Evolutionary conservation across 352 stramenopile genomes (phyloP).

Genomic region (Phytophthora cryptogea): DNA sequence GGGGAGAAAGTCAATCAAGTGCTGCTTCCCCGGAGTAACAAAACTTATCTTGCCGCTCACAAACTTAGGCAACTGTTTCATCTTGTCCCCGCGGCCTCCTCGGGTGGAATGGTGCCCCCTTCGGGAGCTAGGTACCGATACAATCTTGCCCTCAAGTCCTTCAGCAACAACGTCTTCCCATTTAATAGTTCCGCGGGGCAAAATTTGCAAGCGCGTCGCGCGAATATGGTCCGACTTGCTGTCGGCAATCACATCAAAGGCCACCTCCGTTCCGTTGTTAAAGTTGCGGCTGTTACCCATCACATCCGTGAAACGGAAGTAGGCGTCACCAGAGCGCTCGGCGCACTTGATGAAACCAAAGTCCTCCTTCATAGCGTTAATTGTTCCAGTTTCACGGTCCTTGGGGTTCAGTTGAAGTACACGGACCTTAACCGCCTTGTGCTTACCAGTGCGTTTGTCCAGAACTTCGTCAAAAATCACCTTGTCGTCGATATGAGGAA

Average conservation of each 20-base stretch:
- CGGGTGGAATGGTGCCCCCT: conserved; percentile 30
- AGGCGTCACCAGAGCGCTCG: conserved; percentile 66
- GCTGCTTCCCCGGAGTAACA: conserved; percentile 40
- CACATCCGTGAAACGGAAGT: conserved; percentile 81
- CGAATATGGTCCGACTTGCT: conserved; percentile 60
- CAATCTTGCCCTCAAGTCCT: conserved; percentile 49
- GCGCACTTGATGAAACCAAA: conserved; percentile 87
- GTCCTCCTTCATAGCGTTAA: conserved; percentile 75
- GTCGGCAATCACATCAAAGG: conserved; percentile 67
- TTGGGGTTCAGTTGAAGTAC: conserved; percentile 65
- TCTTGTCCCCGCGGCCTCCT: conserved; percentile 34
- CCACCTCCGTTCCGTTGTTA: conserved; percentile 60
- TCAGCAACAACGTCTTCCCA: conserved; percentile 62
- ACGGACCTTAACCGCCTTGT: conserved; percentile 68
- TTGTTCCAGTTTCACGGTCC: conserved; percentile 68
- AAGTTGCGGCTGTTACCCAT: conserved; percentile 61
- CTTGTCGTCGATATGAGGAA: conserved; percentile 58
- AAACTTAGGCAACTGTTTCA: conserved; percentile 40
- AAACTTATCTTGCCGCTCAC: conserved; percentile 50
- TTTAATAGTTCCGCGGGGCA: conserved; percentile 58
- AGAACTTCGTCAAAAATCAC: conserved; percentile 73
- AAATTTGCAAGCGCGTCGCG: conserved; percentile 61
- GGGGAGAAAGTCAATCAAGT: conserved; percentile 64
- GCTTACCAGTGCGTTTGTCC: conserved; percentile 65
- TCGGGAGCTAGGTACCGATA: conserved; percentile 41